These are phyloP conservation scores for Aspergillus transmontanensis DNA, from an alignment of 2,329 filamentous ascomycete genomes.

Conservation along the genomic window DNA sequence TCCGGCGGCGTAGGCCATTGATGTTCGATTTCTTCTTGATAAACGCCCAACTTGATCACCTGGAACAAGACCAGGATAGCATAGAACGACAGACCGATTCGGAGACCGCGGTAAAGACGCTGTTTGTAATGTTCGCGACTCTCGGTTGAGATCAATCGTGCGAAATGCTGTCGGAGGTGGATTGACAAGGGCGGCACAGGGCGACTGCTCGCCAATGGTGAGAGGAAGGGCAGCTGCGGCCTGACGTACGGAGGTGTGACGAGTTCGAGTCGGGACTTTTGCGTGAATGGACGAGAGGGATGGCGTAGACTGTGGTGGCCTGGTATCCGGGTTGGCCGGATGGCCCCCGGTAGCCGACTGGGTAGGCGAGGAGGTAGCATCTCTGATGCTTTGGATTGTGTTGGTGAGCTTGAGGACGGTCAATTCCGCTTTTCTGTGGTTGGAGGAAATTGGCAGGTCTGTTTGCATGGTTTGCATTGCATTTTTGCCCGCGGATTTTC, in stretches of 20 bases:
- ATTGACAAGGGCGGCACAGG: slow-evolving; percentile 56
- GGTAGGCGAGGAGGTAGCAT: slow-evolving; percentile 40
- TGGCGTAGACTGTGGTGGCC: slow-evolving; percentile 24
- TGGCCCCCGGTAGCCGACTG: slow-evolving; percentile 43
- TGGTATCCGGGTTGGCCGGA: slow-evolving; percentile 41
- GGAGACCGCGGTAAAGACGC: slow-evolving; percentile 64
- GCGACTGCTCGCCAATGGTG: slow-evolving; percentile 52
- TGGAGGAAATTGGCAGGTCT: not conserved
- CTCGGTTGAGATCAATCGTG: slow-evolving; percentile 78
- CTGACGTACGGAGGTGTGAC: slow-evolving; percentile 54
- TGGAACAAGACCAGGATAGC: slow-evolving; percentile 62
- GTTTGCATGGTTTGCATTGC: slow-evolving; percentile 16
- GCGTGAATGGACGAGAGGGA: slow-evolving; percentile 58
- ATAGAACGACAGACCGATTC: slow-evolving; percentile 72
- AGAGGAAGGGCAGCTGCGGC: slow-evolving; percentile 68
- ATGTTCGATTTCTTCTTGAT: slow-evolving; percentile 75
- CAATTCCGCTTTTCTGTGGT: not conserved
- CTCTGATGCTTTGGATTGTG: slow-evolving; percentile 11
- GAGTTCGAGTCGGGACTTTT: slow-evolving; percentile 56
- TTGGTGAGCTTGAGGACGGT: not conserved
- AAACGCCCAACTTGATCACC: slow-evolving; percentile 65
- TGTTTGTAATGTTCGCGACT: slow-evolving; percentile 54
- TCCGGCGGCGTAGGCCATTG: slow-evolving; percentile 79
- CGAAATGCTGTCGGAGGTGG: slow-evolving; percentile 56
- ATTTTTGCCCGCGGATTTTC: not conserved